Base-by-base conservation (phyloP, 2,329 filamentous ascomycete species). In the Aspergillus pseudoglaucus region DNA sequence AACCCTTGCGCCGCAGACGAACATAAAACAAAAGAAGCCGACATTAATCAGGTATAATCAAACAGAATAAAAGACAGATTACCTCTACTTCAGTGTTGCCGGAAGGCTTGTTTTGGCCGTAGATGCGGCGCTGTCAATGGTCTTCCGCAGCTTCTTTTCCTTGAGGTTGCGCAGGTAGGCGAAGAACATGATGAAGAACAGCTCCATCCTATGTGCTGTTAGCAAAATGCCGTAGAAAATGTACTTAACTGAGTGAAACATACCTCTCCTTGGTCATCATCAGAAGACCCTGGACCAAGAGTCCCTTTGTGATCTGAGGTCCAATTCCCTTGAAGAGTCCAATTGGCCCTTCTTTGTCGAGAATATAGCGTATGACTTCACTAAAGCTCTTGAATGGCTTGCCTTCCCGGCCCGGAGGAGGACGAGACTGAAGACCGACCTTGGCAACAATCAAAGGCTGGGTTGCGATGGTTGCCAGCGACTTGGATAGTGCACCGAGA, bases 231-330 rank as follows among this genome's bases (percentile, higher is more conserved):
- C 17, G n/a, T 15, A 18, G 33, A 1, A 37, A 37, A 37, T 8
- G 15, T 15, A 17, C 10, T 4, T 39, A n/a, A n/a, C n/a, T 39
- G 6, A 35, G 15, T 40, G 35, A 40, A 30, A 47, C 52, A 45
- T 77, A 90, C 87, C 90, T 81, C 72, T 98, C 93, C 73, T 98
- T 98, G 42, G 90, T 93, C 90, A 96, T 98, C 93, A 98, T 98
- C 35, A 98, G 76, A 47, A 98, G 82, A 44, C 93, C 93, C 65
- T 98, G 93, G 2, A 98, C 93, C 43, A 98, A 67, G 45, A 98
- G 72, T 1, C 93, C 93, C 72, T 98, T 98, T 50, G 90, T 70
- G 45, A 98, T 87, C 68, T 98, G 93, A 3, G 93, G 93, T 0
- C 83, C 90, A 57, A 98, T 95, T 38, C 93, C 93, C 74, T 98